These are phyloP conservation scores for Helicocarpus griseus DNA, from an alignment of 2,329 filamentous ascomycete genomes.

Conservation along the genomic window DNA sequence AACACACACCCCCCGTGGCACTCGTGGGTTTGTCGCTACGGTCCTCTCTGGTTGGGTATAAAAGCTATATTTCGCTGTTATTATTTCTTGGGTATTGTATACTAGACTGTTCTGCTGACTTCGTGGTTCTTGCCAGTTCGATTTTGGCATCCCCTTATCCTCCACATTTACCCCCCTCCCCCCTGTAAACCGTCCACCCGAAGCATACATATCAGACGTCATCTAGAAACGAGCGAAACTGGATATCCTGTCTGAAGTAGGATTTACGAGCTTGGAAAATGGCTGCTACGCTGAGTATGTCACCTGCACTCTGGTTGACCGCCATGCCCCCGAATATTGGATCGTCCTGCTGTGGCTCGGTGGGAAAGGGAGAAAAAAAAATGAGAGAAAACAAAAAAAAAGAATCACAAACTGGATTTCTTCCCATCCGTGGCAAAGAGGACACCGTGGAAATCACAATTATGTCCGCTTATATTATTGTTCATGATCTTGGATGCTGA, in stretches of 20 bases:
- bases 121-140: not conserved
- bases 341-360: not conserved
- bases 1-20: not conserved
- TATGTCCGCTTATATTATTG: constrained; percentile 3
- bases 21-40: not conserved
- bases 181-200: not conserved
- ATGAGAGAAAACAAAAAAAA: not conserved
- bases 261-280: constrained; percentile 18
- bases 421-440: not conserved
- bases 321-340: not conserved
- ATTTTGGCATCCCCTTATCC: not conserved
- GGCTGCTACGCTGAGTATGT: constrained; percentile 37
- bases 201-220: not conserved
- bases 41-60: not conserved
- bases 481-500: constrained; percentile 27
- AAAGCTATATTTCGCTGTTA: not conserved
- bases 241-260: constrained; percentile 2
- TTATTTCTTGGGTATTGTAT: no score
- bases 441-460: not conserved
- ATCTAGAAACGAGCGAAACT: not conserved
- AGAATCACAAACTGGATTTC: not conserved
- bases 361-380: not conserved
- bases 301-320: constrained; percentile 10
- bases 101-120: not conserved
- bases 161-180: not conserved